Base-by-base conservation (phyloP, 177 flowering plant species). In the Vitis hybrid region DNA sequence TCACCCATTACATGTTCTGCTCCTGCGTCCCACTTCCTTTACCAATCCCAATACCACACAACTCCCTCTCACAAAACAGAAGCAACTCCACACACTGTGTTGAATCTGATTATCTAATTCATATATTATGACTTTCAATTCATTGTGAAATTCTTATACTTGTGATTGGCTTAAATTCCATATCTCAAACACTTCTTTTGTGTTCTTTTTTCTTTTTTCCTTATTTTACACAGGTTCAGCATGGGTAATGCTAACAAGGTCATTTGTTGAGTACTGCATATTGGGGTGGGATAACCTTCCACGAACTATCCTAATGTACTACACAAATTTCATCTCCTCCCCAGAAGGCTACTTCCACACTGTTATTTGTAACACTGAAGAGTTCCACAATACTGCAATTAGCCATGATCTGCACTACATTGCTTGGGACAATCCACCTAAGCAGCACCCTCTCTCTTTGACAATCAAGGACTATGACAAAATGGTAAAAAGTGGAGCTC, bases 301-400 rank as follows among this genome's bases (percentile, higher is more conserved):
- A 10, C 79, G 98, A 55, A 96, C 93, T 6, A 71, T 89, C 58
- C 87, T 96, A 11, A 89, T 96, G 99, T 96, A 96, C 62, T 96
- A 90, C 76, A 81, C 97, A 2, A 96, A 96, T 69, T 96, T 91
- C 51, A 66, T 96, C 61, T 96, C 98, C 57, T 96, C 99, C 2
- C 97, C 99, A 1, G 98, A 93, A 82, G 95, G 99, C 48, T 96
- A 96, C 76, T 93, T 96, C 71, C 99, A 96, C 78, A 96, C 97
- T 12, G 94, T 96, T n/a, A 88, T 95, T 39, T 95, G 99, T 81
- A 90, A 73, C 82, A 88, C 79, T 4, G 81, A 84, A n/a, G 87
- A 89, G 72, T 96, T 84, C 68, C 86, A 79, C 2, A 70, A 71
- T 62, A 89, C 95, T 55, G 94, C 93, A 62, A 74, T 96, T 33